Base-by-base conservation (phyloP, 805 yeast genomes). In the Zygosaccharomyces siamensis region DNA sequence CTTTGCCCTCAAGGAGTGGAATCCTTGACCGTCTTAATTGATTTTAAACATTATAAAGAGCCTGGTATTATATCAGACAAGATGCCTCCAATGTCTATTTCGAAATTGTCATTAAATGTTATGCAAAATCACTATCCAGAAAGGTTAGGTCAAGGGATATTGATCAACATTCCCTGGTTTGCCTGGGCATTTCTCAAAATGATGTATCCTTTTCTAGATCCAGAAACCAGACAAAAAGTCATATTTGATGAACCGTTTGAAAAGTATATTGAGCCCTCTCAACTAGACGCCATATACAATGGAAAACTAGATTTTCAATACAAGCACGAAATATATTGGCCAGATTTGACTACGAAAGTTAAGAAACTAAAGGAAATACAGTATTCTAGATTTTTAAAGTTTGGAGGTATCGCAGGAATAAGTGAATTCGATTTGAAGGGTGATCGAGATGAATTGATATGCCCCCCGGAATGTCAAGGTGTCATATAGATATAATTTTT, bases 1-100 rank as follows among this genome's bases (percentile, higher is more conserved):
- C 69, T 70, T 60, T 75, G 77, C 75, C 83, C 83, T 4, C 79
- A 79, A 39, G 83, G 83, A 31, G 81, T 77, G 43, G 83, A 79
- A 46, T 72, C 78, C 3, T 62, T 79, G 28, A 79, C 83, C 6
- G 69, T 79, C 18, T 65, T 79, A 47, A 78, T 78, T 35, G 84
- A 79, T 61, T 79, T 79, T 62, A 76, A 78, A 53, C 72, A 76
- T 12, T 67, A 64, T 40, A 66, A 61, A 33, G 68, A 61, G 20
- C 63, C 66, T 1, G 72, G 71, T 7, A 58, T 66, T 12, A 58
- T 63, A 12, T 56, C 62, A n/a, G 67, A 67, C 43, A 63, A 76
- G 64, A 61, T 74, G 68, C 83, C 80, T 3, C 79, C 81, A 2
- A 59, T 74, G 24, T 69, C 77, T 30, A 73, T 74, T 46, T 75